These are phyloP conservation scores for Croton laevigatus DNA, from an alignment of 441 rosid genomes.

Conservation along the genomic window DNA sequence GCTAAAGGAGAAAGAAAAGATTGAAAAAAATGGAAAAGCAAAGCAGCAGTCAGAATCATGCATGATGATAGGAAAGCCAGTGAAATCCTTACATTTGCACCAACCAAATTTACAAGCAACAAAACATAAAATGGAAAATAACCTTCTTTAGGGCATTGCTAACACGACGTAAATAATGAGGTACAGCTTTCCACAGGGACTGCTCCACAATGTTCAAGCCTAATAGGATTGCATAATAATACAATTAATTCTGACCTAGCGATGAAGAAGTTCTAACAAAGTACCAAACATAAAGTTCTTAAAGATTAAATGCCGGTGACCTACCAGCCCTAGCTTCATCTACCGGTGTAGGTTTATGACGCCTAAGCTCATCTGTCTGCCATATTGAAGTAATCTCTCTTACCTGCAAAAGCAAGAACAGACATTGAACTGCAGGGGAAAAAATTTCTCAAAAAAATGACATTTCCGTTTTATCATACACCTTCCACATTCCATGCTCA, in stretches of 20 bases:
- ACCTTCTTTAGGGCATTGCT: conserved; percentile 94
- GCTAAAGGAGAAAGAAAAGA: conserved; percentile 37
- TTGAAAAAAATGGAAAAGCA: conserved; percentile 10
- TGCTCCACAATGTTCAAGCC: conserved; percentile 97
- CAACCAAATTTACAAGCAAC: conserved; percentile 12
- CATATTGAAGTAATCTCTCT: conserved; percentile 92
- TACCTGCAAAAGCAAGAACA: conserved; percentile 45
- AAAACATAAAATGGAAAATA: conserved; percentile 22
- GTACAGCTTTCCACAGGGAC: conserved; percentile 94
- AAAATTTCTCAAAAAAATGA: background rate
- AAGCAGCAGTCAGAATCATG: background rate
- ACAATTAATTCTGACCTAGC: background rate
- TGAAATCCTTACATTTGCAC: conserved; percentile 1
- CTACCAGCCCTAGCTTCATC: conserved; percentile 96
- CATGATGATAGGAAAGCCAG: conserved; percentile 9
- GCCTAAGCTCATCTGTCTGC: conserved; percentile 99
- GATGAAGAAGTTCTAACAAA: conserved; percentile 1
- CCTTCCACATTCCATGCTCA: background rate
- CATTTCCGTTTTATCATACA: conserved; percentile 7
- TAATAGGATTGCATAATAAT: conserved; percentile 27
- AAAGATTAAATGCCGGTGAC: conserved; percentile 17
- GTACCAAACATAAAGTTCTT: conserved; percentile 2
- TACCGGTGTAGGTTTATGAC: conserved; percentile 92
- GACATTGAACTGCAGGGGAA: conserved; percentile 5
- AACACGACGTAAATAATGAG: conserved; percentile 95